phyloP scores from a whole-genome alignment of 345 rosid species.

The Iberis pinnata region DNA sequence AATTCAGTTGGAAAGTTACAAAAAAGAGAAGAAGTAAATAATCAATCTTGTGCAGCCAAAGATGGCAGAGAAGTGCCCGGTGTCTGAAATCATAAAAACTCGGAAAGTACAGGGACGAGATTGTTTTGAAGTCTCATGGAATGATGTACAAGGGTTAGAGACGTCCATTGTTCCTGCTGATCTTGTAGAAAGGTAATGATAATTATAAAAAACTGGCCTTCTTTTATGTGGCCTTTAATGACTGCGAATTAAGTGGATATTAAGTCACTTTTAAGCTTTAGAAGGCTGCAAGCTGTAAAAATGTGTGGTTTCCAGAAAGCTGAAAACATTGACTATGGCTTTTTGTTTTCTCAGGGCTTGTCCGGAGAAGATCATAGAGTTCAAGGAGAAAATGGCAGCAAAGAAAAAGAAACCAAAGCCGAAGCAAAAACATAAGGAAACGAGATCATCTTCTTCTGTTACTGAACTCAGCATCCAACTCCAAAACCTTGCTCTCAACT shows the following conservation, averaged over 20 bases:
- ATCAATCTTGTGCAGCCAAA: conserved; percentile 30
- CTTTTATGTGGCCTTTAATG: no score
- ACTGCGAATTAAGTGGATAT: no score
- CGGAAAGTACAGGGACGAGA: conserved; percentile 68
- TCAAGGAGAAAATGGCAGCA: conserved; percentile 48
- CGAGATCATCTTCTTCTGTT: conserved; percentile 23
- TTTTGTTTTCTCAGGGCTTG: conserved; percentile 49
- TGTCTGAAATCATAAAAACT: conserved; percentile 55
- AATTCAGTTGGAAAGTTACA: not conserved
- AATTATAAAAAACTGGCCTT: not conserved
- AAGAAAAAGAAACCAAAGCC: conserved; percentile 35
- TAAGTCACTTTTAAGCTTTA: no score
- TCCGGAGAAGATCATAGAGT: conserved; percentile 72
- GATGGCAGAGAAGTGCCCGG: conserved; percentile 73
- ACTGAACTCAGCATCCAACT: conserved; percentile 50
- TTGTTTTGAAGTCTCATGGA: conserved; percentile 77
- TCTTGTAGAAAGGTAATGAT: conserved; percentile 61
- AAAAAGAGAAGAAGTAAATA: no score
- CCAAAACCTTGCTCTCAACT: conserved; percentile 52
- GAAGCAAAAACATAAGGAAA: conserved; percentile 40
- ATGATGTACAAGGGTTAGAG: conserved; percentile 50
- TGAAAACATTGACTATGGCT: not conserved
- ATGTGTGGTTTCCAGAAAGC: not conserved
- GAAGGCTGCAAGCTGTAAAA: no score
- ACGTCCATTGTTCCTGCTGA: conserved; percentile 69